Conservation (phyloP, 1,139 yeast genomes). For the Saccharomycopsis hybrid region DNA sequence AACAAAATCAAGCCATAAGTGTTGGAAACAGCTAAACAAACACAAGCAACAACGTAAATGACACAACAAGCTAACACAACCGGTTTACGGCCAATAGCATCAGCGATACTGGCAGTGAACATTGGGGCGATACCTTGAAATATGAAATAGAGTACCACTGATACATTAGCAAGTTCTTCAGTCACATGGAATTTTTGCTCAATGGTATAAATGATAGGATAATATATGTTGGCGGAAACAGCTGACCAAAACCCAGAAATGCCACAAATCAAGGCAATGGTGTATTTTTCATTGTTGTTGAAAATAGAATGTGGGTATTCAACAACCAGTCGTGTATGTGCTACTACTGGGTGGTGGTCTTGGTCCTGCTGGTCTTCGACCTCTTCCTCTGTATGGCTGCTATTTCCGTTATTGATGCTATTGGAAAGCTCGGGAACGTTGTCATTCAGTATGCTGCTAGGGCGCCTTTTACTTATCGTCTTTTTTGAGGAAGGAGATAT, state of each 20-base stretch:
- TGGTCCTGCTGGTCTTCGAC: no score
- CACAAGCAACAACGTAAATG: conserved; percentile 48
- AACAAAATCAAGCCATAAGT: conserved; percentile 48
- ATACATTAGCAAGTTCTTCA: conserved; percentile 50
- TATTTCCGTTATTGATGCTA: background rate
- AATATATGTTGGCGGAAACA: conserved; percentile 63
- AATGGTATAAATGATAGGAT: conserved; percentile 60
- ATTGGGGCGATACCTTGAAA: conserved; percentile 70
- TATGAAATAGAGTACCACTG: conserved; percentile 65
- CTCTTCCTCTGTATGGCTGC: no score
- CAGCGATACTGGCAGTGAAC: conserved; percentile 59
- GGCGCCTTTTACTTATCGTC: no score
- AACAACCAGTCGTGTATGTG: background rate
- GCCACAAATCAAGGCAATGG: conserved; percentile 37
- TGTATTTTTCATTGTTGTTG: conserved; percentile 30
- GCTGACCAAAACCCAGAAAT: conserved; percentile 53
- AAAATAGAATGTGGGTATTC: conserved; percentile 30
- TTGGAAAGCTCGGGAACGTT: no score
- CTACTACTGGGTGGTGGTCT: background rate
- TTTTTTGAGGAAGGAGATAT: no score
- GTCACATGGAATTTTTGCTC: conserved; percentile 45
- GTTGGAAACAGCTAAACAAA: conserved; percentile 54
- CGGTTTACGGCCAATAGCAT: conserved; percentile 64
- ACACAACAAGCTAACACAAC: conserved; percentile 46
- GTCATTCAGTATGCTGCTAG: no score